Conservation (phyloP, 2,329 filamentous ascomycete species). For the Ophiosphaerella narmari region DNA sequence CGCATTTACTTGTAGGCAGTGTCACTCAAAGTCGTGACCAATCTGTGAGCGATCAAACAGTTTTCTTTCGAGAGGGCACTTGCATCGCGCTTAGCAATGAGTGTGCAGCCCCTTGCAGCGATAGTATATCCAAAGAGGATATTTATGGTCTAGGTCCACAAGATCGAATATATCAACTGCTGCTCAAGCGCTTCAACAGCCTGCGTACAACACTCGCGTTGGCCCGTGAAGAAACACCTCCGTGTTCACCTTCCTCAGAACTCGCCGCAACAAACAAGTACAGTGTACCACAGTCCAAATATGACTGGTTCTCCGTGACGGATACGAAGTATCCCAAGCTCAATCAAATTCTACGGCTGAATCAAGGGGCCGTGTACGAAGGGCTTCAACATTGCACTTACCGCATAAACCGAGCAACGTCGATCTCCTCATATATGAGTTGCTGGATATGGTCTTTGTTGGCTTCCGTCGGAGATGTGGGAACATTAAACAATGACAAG, state of each 20-base stretch:
- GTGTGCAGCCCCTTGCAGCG: not conserved
- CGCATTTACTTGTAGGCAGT: constrained; percentile 67
- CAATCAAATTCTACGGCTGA: constrained; percentile 58
- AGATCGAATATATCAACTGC: constrained; percentile 68
- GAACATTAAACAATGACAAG: constrained; percentile 75
- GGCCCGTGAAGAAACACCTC: constrained; percentile 42
- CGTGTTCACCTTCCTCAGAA: not conserved
- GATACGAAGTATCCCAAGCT: constrained; percentile 50
- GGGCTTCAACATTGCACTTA: constrained; percentile 66
- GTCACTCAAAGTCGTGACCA: constrained; percentile 16
- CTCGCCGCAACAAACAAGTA: not conserved
- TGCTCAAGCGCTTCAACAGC: constrained; percentile 67
- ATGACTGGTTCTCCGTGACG: constrained; percentile 40
- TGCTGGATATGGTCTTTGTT: constrained; percentile 86
- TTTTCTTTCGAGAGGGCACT: constrained; percentile 77
- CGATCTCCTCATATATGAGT: constrained; percentile 69
- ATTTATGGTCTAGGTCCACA: constrained; percentile 51
- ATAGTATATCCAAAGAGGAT: not conserved
- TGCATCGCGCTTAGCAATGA: constrained; percentile 62
- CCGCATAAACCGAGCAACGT: constrained; percentile 60
- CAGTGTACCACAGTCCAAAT: constrained; percentile 41
- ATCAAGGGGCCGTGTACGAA: constrained; percentile 67
- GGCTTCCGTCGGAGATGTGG: constrained; percentile 73
- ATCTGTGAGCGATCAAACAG: constrained; percentile 43
- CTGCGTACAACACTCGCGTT: constrained; percentile 67